Percentiles rank a stretch among this genome's conserved stretches.
phyloP scores from a whole-genome alignment of 257 asterid genomes.

The Leonotis leonurus region DNA sequence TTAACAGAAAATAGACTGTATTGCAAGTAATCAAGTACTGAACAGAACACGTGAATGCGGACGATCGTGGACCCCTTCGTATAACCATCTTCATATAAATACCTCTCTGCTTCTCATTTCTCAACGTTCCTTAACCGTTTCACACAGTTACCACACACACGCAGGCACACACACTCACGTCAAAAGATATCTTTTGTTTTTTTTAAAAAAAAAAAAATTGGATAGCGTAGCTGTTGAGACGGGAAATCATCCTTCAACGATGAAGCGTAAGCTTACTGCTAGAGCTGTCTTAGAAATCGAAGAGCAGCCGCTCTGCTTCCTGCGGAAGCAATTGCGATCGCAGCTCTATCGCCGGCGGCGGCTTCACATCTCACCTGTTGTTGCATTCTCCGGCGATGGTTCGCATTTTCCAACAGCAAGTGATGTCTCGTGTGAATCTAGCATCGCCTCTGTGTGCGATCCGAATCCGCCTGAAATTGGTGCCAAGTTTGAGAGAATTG shows the following conservation, averaged over 20 bases:
- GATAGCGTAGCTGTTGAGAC: not conserved
- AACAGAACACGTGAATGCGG: constrained; percentile 19
- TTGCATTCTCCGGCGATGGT: constrained; percentile 9
- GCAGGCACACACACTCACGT: constrained; percentile 21
- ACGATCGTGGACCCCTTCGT: constrained; percentile 25
- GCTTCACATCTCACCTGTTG: constrained; percentile 40
- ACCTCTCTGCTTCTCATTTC: constrained; percentile 19
- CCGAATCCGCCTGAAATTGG: constrained; percentile 25
- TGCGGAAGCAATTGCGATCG: constrained; percentile 67
- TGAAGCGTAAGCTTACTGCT: constrained; percentile 43
- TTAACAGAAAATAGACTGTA: not conserved
- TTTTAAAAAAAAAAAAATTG: too few species aligned
- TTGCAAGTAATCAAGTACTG: not conserved
- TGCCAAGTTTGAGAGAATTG: constrained; percentile 27
- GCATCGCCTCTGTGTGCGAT: constrained; percentile 38
- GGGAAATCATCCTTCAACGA: constrained; percentile 14
- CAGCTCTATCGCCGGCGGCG: constrained; percentile 56
- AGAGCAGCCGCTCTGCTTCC: constrained; percentile 23
- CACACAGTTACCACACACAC: constrained; percentile 24
- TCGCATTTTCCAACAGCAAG: constrained; percentile 21
- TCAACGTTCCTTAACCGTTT: constrained; percentile 41
- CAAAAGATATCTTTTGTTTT: constrained; percentile 1
- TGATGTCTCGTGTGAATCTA: constrained; percentile 46
- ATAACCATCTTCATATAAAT: constrained; percentile 43
- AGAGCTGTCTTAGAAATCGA: constrained; percentile 14